A percentile compares a stretch with the other conserved stretches of the same genome.
Evolutionary conservation across 768 basidiomycete genomes (phyloP).

Genomic region (Mycena haematopus): DNA sequence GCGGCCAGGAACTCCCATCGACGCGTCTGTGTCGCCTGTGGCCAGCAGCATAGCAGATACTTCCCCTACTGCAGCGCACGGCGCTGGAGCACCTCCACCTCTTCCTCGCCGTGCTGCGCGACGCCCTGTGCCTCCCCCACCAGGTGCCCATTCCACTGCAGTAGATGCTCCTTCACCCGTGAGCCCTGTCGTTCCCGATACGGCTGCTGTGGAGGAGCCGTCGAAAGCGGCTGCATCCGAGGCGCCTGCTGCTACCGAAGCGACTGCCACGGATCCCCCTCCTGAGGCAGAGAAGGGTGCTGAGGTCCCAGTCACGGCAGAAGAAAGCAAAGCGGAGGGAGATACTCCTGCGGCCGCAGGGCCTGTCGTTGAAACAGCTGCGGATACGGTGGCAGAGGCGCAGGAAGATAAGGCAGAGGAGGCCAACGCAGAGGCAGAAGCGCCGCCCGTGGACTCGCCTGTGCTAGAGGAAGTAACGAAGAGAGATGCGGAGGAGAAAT

Average conservation of each 20-base stretch:
- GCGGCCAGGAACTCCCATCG: slow-evolving; percentile 48
- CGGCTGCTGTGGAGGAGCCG: slow-evolving; percentile 8
- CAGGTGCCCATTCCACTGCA: too few relatives aligned
- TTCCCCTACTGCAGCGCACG: neutral
- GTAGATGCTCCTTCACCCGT: slow-evolving; percentile 5
- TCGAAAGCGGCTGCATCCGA: slow-evolving; percentile 11
- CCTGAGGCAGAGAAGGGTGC: slow-evolving; percentile 3
- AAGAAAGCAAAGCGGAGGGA: slow-evolving; percentile 4
- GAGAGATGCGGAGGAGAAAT: slow-evolving; percentile 25
- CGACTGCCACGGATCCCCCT: neutral
- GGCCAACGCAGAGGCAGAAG: slow-evolving; percentile 18
- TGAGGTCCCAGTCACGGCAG: neutral
- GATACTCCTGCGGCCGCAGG: slow-evolving; percentile 10
- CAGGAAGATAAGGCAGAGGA: slow-evolving; percentile 1
- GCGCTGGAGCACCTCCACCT: slow-evolving; percentile 54
- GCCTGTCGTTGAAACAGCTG: neutral
- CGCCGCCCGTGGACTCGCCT: slow-evolving; percentile 23
- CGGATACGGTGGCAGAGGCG: neutral
- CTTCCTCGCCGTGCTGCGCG: slow-evolving; percentile 72
- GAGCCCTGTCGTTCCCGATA: slow-evolving; percentile 16
- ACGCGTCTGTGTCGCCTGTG: slow-evolving; percentile 39
- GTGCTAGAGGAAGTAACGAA: slow-evolving; percentile 9
- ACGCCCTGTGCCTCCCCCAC: slow-evolving; percentile 34
- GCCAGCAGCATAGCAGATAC: slow-evolving; percentile 32
- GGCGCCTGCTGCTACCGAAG: neutral